Percentiles rank a stretch among this genome's conserved stretches.
These are phyloP conservation scores for Micromonas pusilla DNA, from an alignment of 139 green algal species.

Conservation along the genomic window DNA sequence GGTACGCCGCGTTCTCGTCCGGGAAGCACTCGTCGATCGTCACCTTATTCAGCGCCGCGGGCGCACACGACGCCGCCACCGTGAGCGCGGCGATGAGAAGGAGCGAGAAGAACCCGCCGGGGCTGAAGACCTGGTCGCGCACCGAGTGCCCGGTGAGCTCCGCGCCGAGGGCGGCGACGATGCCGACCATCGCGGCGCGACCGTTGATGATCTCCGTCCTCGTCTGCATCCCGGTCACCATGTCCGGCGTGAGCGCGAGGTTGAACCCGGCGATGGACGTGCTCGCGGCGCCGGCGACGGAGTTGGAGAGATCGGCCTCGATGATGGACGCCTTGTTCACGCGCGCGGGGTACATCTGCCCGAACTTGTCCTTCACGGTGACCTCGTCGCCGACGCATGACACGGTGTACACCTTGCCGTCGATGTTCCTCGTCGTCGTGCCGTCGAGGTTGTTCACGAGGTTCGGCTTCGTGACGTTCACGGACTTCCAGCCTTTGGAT, in stretches of 20 bases:
- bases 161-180: not conserved
- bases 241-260: not conserved
- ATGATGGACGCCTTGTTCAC: constrained; percentile 14
- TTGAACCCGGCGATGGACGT: not conserved
- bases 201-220: constrained; percentile 21
- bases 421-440: constrained; percentile 20
- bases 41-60: not conserved
- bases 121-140: constrained; percentile 1
- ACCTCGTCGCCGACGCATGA: not conserved
- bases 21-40: constrained; percentile 3
- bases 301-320: not conserved
- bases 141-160: constrained; percentile 11
- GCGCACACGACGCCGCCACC: not conserved
- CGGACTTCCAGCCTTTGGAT: not conserved
- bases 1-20: not conserved
- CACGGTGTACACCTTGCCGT: constrained; percentile 25
- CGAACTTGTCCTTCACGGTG: constrained; percentile 14
- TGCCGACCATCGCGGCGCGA: constrained; percentile 21
- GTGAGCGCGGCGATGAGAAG: not conserved
- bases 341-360: not conserved
- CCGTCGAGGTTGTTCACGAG: constrained; percentile 11
- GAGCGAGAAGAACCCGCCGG: not conserved
- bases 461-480: constrained; percentile 13
- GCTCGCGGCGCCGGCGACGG: not conserved
- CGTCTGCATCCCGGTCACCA: not conserved